Evolutionary conservation across 148 eudicot genomes (phyloP), one percentile per base, ranked within the genome.

Genomic region (Linanthus parryae): DNA sequence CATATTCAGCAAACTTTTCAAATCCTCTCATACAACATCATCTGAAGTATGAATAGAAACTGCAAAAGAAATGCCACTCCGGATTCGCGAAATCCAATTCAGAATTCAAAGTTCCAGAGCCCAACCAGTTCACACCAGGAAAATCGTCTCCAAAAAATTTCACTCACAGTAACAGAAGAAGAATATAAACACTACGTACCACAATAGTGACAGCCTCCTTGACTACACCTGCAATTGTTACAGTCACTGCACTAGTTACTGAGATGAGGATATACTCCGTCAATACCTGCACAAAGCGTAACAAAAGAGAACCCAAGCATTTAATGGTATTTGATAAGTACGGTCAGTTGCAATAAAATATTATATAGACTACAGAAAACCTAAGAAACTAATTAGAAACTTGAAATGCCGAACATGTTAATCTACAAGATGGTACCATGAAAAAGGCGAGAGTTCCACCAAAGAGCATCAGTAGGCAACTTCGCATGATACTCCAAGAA

Each of bases 231-330:
- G 94, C 99, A 52, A 92, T 84, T 33, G 96, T 92, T 57, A 92
- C 95, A 13, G 99, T 92, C 48, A 92, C 88, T 46, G 99, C 99
- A 78, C 99, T 92, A 13, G 99, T 92, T 45, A 87, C 84, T 36
- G 96, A 88, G 48, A 92, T 73, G 47, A 92, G 85, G 48, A 92
- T 74, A 65, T 71, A 92, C 66, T 92, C 99, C 29, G 94, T 88
- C 51, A 92, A 68, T 23, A 92, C 99, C 96, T 92, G 80, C 63
- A 73, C 54, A 29, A 59, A 26, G 52, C 37, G 42, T 19, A n/a
- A 23, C 2, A 12, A 4, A 44, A 40, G 41, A 15, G 23, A 15
- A 26, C 40, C 18, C 6, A 20, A 25, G 16, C 24, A 24, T 47
- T 12, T 20, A 47, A 38, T 26, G 17, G 18, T 30, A n/a, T 8